Conservation (phyloP, 371 early-diverging fungal species). For the Rhizopus sp. region DNA sequence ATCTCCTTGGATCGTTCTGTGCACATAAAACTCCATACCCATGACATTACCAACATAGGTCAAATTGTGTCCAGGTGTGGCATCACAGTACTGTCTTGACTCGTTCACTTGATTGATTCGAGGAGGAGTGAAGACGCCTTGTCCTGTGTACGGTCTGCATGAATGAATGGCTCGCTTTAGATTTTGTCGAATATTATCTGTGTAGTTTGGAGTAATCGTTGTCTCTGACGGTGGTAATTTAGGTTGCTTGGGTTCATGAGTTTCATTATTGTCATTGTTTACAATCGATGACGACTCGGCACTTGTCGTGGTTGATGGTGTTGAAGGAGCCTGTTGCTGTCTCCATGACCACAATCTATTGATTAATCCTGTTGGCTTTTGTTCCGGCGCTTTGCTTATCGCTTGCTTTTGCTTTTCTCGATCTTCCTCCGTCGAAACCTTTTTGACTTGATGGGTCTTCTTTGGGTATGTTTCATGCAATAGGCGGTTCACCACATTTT, state of each 20-base stretch:
- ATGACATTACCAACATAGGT: constrained; percentile 49
- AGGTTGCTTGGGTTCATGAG: constrained; percentile 19
- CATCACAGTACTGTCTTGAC: constrained; percentile 55
- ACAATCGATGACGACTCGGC: background rate
- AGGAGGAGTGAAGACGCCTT: constrained; percentile 46
- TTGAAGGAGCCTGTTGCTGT: background rate
- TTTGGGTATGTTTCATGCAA: constrained; percentile 65
- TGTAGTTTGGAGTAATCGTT: constrained; percentile 53
- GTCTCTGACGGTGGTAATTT: constrained; percentile 40
- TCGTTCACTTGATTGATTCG: constrained; percentile 45
- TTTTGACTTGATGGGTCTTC: constrained; percentile 5
- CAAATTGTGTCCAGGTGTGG: constrained; percentile 57
- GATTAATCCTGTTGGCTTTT: constrained; percentile 18
- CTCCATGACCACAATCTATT: constrained; percentile 25
- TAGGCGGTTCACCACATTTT: constrained; percentile 63
- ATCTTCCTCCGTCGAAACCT: constrained; percentile 11
- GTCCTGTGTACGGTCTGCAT: constrained; percentile 55
- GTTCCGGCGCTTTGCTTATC: constrained; percentile 2
- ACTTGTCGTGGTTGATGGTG: constrained; percentile 1
- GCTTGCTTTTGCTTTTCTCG: constrained; percentile 6
- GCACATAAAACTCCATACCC: constrained; percentile 59
- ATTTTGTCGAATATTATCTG: constrained; percentile 50
- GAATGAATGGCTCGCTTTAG: constrained; percentile 55
- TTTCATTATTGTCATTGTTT: background rate
- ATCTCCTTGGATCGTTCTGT: constrained; percentile 46